Conservation (phyloP, 176 grass and related monocot species). For the Cymbopogon citratus region DNA sequence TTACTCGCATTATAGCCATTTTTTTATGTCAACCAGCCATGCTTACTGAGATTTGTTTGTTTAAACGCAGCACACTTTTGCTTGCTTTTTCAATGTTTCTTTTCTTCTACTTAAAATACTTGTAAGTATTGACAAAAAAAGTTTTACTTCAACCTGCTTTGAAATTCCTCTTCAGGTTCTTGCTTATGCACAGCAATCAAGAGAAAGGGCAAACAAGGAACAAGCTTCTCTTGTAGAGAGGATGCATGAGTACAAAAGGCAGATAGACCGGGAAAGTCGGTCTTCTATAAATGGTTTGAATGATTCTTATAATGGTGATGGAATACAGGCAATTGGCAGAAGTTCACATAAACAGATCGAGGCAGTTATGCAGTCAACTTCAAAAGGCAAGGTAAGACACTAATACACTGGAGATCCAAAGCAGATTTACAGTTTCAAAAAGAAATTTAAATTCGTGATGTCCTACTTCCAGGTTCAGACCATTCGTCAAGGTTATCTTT, state of each 20-base stretch:
- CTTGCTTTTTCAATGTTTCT: slow-evolving; percentile 17
- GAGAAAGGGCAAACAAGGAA: slow-evolving; percentile 75
- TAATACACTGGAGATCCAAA: slow-evolving; percentile 11
- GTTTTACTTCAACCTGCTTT: background rate
- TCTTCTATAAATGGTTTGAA: slow-evolving; percentile 58
- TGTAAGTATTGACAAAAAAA: slow-evolving; percentile 19
- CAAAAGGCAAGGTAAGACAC: slow-evolving; percentile 76
- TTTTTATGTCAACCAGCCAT: background rate
- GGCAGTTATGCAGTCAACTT: slow-evolving; percentile 73
- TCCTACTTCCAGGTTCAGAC: slow-evolving; percentile 72
- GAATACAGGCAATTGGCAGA: slow-evolving; percentile 67
- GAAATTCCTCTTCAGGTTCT: slow-evolving; percentile 57
- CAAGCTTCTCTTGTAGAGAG: slow-evolving; percentile 88
- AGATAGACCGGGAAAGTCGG: slow-evolving; percentile 76
- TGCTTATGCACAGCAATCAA: slow-evolving; percentile 89
- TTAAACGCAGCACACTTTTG: background rate
- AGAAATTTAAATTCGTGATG: background rate
- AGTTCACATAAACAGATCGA: slow-evolving; percentile 94
- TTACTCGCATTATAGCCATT: background rate
- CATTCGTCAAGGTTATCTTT: slow-evolving; percentile 97
- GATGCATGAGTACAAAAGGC: slow-evolving; percentile 96
- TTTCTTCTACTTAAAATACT: background rate
- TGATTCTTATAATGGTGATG: slow-evolving; percentile 70
- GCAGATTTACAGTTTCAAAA: background rate
- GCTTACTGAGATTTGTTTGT: background rate